A percentile compares a stretch with the other conserved stretches of the same genome.
phyloP scores from a whole-genome alignment of 2,329 filamentous ascomycete genomes.

The Colletotrichum sp. region DNA sequence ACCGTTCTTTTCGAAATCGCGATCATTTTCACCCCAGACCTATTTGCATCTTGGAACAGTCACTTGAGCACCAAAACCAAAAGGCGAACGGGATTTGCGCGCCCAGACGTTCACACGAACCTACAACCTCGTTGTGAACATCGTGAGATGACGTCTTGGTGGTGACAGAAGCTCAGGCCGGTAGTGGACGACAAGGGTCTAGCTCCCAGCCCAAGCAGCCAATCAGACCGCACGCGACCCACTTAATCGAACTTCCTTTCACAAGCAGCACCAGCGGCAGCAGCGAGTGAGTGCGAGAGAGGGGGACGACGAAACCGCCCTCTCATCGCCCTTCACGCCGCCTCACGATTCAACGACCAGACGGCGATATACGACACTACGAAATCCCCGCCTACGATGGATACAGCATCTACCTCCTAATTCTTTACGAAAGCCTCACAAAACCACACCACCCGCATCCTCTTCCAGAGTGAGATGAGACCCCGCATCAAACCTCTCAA shows the following conservation, averaged over 20 bases:
- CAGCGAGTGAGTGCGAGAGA: neutral
- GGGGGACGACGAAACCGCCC: neutral
- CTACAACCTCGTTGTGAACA: neutral
- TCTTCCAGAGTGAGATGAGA: slow-evolving; percentile 19
- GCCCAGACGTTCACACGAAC: neutral
- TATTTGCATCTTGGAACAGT: rapidly evolving
- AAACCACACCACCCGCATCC: neutral
- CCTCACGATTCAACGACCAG: neutral
- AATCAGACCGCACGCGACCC: neutral
- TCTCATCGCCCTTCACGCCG: neutral
- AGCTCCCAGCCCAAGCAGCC: neutral
- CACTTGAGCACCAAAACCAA: too few species aligned
- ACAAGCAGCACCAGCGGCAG: neutral
- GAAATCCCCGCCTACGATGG: neutral
- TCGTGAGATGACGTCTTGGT: neutral
- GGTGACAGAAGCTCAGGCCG: neutral
- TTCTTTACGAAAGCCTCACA: neutral
- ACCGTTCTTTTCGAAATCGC: neutral
- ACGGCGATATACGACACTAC: neutral
- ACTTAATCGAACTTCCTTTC: slow-evolving; percentile 5
- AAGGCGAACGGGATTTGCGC: rapidly evolving
- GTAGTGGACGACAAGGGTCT: neutral
- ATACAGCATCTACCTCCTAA: neutral
- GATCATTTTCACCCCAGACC: rapidly evolving
- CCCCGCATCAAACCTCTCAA: slow-evolving; percentile 22